phyloP scores from a whole-genome alignment of 2,329 filamentous ascomycete genomes.

The Plenodomus biglobosus region DNA sequence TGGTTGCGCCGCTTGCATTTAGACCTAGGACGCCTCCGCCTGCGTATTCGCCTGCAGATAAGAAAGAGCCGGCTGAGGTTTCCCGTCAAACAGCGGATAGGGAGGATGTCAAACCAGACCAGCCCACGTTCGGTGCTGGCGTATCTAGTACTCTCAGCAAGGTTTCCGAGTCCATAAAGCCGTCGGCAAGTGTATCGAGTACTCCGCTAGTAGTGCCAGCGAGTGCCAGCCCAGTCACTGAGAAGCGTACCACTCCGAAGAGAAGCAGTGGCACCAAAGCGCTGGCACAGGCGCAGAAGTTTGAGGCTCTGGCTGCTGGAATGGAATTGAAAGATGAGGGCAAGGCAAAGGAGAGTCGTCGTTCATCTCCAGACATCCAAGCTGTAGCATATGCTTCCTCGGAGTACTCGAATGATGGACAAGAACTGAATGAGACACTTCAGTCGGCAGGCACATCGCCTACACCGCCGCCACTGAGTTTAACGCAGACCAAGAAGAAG shows the following conservation, averaged over 20 bases:
- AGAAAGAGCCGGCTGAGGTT: neutral
- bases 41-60: slow-evolving; percentile 13
- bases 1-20: slow-evolving; percentile 5
- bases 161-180: neutral
- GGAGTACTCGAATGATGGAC: slow-evolving; percentile 15
- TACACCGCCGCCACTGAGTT: neutral
- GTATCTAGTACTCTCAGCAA: neutral
- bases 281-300: slow-evolving; percentile 34
- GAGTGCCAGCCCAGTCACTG: slow-evolving; percentile 1
- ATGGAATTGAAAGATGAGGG: slow-evolving; percentile 12
- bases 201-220: neutral
- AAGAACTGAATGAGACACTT: neutral
- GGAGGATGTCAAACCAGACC: neutral
- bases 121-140: neutral
- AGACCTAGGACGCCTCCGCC: slow-evolving; percentile 26
- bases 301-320: slow-evolving; percentile 29
- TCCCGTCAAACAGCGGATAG: neutral
- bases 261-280: slow-evolving; percentile 30
- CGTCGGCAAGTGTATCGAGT: neutral
- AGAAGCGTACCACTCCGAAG: slow-evolving; percentile 26
- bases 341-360: neutral
- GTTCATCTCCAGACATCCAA: slow-evolving; percentile 10
- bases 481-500: neutral
- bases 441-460: neutral
- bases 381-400: slow-evolving; percentile 16